A percentile compares a stretch with the other conserved stretches of the same genome.
Conservation (phyloP, 352 stramenopile genomes). For the Globisporangium okanoganense region DNA sequence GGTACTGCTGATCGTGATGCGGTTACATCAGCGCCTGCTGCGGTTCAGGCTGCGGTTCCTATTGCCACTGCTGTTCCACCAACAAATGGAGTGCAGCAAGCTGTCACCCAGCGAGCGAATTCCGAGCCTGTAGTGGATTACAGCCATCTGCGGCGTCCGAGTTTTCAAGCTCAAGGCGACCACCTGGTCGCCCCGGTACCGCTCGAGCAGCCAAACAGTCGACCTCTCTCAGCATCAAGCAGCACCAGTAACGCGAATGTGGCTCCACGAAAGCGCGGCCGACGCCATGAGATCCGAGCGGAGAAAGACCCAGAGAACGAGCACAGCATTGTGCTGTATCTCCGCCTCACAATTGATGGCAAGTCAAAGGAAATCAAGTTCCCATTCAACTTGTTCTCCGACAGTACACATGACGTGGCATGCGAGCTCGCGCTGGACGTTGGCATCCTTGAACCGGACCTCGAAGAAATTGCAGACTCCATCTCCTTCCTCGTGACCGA, state of each 20-base stretch:
- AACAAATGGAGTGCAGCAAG: not conserved
- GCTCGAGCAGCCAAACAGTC: slow-evolving; percentile 16
- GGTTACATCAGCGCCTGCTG: not conserved
- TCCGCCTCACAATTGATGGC: slow-evolving; percentile 87
- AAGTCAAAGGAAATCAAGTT: slow-evolving; percentile 97
- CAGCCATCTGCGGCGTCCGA: slow-evolving; percentile 17
- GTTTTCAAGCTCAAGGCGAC: slow-evolving; percentile 13
- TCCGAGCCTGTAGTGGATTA: slow-evolving; percentile 14
- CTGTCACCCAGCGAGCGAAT: not conserved
- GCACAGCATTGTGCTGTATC: slow-evolving; percentile 84
- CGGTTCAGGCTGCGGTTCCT: not conserved
- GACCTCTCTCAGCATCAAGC: slow-evolving; percentile 28
- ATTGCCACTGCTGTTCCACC: not conserved
- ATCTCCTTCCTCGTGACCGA: slow-evolving; percentile 88
- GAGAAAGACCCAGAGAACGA: slow-evolving; percentile 77
- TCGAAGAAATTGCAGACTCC: slow-evolving; percentile 93
- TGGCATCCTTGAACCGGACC: slow-evolving; percentile 88
- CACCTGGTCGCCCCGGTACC: not conserved
- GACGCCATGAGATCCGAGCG: slow-evolving; percentile 82
- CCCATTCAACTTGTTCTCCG: slow-evolving; percentile 93
- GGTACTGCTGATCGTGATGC: not conserved
- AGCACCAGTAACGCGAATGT: slow-evolving; percentile 4
- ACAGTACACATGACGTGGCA: slow-evolving; percentile 93
- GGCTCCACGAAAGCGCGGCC: slow-evolving; percentile 42
- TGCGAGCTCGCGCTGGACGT: slow-evolving; percentile 94